These are phyloP conservation scores for Penicillium salamii DNA, from an alignment of 495 filamentous ascomycete species.

Conservation along the genomic window DNA sequence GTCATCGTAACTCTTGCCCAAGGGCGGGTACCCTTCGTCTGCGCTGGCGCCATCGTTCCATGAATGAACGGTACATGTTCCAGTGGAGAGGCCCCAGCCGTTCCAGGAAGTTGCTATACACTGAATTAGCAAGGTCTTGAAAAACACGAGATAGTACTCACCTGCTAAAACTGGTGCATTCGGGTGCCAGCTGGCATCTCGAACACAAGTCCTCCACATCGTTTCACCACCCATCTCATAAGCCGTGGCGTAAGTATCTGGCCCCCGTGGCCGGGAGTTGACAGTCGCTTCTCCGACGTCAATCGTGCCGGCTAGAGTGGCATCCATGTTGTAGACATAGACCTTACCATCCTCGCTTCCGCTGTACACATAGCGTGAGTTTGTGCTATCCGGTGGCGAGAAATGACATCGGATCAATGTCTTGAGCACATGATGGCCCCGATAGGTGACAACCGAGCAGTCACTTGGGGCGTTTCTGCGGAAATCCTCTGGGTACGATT, in stretches of 20 bases:
- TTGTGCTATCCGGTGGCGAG: slow-evolving; percentile 81
- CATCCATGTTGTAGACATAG: slow-evolving; percentile 92
- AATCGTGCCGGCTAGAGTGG: slow-evolving; percentile 75
- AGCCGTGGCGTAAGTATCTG: slow-evolving; percentile 32
- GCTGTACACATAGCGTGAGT: slow-evolving; percentile 89
- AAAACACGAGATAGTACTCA: slow-evolving; percentile 32
- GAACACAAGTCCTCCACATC: slow-evolving; percentile 75
- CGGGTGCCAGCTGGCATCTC: slow-evolving; percentile 96
- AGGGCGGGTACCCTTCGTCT: slow-evolving; percentile 64
- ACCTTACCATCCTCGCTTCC: slow-evolving; percentile 86
- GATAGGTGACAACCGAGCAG: slow-evolving; percentile 89
- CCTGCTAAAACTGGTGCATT: slow-evolving; percentile 84
- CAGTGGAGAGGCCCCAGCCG: slow-evolving; percentile 63
- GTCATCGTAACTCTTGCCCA: slow-evolving; percentile 62
- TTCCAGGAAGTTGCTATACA: slow-evolving; percentile 73
- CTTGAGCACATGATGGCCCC: slow-evolving; percentile 80
- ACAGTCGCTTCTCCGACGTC: slow-evolving; percentile 70
- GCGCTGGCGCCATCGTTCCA: slow-evolving; percentile 64
- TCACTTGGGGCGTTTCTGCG: slow-evolving; percentile 76
- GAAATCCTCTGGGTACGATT: slow-evolving; percentile 61
- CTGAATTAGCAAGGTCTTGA: not conserved
- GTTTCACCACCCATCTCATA: slow-evolving; percentile 41
- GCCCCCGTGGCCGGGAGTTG: slow-evolving; percentile 55
- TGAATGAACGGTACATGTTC: slow-evolving; percentile 73
- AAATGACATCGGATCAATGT: slow-evolving; percentile 96